Conservation (phyloP, 768 basidiomycete genomes). For the Leccinum truebloodii region DNA sequence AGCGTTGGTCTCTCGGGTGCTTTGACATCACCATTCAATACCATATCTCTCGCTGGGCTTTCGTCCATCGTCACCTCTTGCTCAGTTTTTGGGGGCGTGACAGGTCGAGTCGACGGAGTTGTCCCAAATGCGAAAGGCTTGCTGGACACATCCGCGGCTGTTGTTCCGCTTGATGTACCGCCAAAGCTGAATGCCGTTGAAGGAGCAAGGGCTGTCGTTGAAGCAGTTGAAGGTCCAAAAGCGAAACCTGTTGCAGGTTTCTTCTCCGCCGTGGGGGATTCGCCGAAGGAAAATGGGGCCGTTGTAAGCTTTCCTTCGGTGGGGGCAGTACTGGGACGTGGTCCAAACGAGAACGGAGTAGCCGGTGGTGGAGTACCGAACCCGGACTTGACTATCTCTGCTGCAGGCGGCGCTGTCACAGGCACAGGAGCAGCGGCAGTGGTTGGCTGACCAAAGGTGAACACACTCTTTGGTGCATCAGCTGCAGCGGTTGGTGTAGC, state of each 20-base stretch:
- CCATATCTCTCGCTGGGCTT: slow-evolving; percentile 69
- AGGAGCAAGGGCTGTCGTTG: slow-evolving; percentile 35
- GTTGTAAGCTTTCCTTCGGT: slow-evolving; percentile 25
- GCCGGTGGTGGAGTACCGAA: slow-evolving; percentile 36
- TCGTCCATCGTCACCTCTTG: slow-evolving; percentile 81
- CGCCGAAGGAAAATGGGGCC: slow-evolving; percentile 29
- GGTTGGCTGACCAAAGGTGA: slow-evolving; percentile 34
- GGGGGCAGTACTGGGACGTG: slow-evolving; percentile 23
- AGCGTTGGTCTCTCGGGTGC: slow-evolving; percentile 43
- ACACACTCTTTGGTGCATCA: slow-evolving; percentile 34
- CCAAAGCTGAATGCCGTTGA: slow-evolving; percentile 50
- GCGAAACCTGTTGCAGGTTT: slow-evolving; percentile 42
- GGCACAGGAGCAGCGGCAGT: slow-evolving; percentile 9
- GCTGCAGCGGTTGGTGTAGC: slow-evolving; percentile 12
- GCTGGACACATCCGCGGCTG: slow-evolving; percentile 43
- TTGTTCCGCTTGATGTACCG: slow-evolving; percentile 35
- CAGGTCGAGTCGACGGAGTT: slow-evolving; percentile 44
- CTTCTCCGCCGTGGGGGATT: slow-evolving; percentile 37
- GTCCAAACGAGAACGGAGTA: slow-evolving; percentile 48
- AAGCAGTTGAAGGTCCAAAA: slow-evolving; percentile 42
- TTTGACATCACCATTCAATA: slow-evolving; percentile 39
- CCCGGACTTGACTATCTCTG: slow-evolving; percentile 43
- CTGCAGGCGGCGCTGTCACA: slow-evolving; percentile 12
- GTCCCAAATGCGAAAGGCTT: slow-evolving; percentile 59
- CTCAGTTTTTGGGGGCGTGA: slow-evolving; percentile 65